Evolutionary conservation across 768 basidiomycete species (phyloP), one percentile per base, ranked within the genome.

Genomic region (Agaricus sinodeliciosus): DNA sequence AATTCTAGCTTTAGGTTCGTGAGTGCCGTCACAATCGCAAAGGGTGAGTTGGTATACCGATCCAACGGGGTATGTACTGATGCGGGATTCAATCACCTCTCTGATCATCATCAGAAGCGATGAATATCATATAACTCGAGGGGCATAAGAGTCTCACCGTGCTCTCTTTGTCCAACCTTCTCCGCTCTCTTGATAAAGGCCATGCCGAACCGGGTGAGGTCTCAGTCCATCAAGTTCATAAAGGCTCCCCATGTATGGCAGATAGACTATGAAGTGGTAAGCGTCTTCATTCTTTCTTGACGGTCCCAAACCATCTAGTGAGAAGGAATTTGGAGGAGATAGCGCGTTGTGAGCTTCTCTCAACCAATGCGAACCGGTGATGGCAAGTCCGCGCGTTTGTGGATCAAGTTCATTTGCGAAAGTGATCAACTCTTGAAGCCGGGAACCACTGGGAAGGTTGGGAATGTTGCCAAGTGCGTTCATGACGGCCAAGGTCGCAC

Each of bases 151-250:
- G 22, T 65, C 73, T 60, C 71, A 88, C 81, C 89, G 80, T 44
- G 94, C 94, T 61, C 75, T 80, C 49, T 78, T 81, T 22, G 90
- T 62, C 95, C 95, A 98, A 9, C 87, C 89, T 69, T 88, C 88
- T 4, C 82, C 84, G 8, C 65, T 67, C 48, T 83, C 83, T 19
- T 80, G 73, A 57, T 79, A 86, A 28, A 70, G 61, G n/a, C 89
- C 90, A 65, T 99, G 96, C 55, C 77, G 80, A 15, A 97, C 80
- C 2, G 95, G 85, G 57, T 76, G 71, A 43, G 74, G 70, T 65
- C 93, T 90, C 58, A 99, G 70, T 9, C 95, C 95, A 62, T 98
- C 95, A 28, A 99, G 77, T 69, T 99, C 95, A 68, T 94, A 97
- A 41, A 99, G 69, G 19, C 78, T 76, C 16, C 90, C 95, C 67